Evolutionary conservation across 2,329 filamentous ascomycete species (phyloP).

Genomic region (Fusarium clavum): DNA sequence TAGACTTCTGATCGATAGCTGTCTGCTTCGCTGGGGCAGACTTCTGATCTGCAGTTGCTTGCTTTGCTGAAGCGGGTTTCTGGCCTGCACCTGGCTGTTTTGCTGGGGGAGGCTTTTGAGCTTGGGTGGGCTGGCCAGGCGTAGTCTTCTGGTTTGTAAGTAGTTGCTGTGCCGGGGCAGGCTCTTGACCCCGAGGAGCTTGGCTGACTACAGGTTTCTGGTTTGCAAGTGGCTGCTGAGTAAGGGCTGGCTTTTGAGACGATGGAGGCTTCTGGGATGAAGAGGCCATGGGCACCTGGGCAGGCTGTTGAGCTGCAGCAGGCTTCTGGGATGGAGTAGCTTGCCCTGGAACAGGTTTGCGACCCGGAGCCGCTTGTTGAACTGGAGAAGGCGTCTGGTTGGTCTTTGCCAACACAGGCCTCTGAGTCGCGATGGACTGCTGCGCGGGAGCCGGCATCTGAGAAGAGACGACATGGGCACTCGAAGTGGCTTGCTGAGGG

Average conservation of each 20-base stretch:
- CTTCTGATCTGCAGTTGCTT: background rate
- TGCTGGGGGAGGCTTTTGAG: background rate
- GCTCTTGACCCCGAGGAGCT: background rate
- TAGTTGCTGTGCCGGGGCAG: too few relatives aligned
- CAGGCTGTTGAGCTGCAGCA: background rate
- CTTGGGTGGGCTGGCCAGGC: background rate
- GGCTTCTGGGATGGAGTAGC: background rate
- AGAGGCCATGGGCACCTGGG: background rate
- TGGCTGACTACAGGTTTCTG: background rate
- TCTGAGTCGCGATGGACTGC: background rate
- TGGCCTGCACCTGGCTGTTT: background rate
- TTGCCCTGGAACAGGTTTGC: background rate
- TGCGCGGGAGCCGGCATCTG: background rate
- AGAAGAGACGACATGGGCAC: background rate
- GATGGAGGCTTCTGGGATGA: background rate
- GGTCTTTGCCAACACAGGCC: background rate
- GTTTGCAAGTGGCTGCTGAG: background rate
- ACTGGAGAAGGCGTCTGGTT: background rate
- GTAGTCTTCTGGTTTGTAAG: background rate
- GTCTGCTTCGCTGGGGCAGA: background rate
- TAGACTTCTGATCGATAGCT: background rate
- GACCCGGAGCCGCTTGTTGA: background rate
- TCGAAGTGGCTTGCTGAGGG: background rate
- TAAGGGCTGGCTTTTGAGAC: background rate
- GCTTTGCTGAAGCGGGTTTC: too few relatives aligned